Evolutionary conservation across 129 eudicot genomes (phyloP), one percentile per base, ranked within the genome.

Genomic region (Cynara cardunculus): DNA sequence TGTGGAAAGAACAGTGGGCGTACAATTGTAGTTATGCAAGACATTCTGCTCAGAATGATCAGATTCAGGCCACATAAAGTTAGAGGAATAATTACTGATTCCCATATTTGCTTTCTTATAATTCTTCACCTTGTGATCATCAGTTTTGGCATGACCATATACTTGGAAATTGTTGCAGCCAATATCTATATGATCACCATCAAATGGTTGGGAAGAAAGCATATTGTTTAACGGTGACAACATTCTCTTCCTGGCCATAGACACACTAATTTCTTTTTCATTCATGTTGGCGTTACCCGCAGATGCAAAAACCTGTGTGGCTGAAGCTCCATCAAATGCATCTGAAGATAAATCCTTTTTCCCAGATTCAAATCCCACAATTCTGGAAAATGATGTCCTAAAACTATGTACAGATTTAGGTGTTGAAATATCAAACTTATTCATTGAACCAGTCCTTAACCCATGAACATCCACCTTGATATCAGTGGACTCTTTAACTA

Each of bases 341-440:
- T 78, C 81, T 37, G 78, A 76, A 35, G 75, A 46, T 22, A 73
- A 37, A 78, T 84, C 76, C 77, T 75, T 83, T 31, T 78, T 80
- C 39, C 78, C 83, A 78, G 88, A 84, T 69, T 85, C 76, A 86
- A 91, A 91, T 53, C 96, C 96, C 82, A 93, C 90, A 75, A 93
- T 81, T 82, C 96, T 84, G 18, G 90, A 84, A 66, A 88, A 73
- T 7, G 96, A 84, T 76, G 77, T 65, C 25, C 78, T 86, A 82
- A 84, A 79, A 87, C 66, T 84, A 49, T 78, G 80, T 39, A 85
- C 67, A 77, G 74, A 37, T 69, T 78, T 84, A 71, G 84, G 66
- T 56, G 80, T 78, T 78, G 78, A 64, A n/a, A 61, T 70, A 77
- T 75, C 89, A 75, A 81, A 61, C 59, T 69, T 72, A 49, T 67